Conservation (phyloP, 306 rosid species). For the Pterocarpus santalinus region DNA sequence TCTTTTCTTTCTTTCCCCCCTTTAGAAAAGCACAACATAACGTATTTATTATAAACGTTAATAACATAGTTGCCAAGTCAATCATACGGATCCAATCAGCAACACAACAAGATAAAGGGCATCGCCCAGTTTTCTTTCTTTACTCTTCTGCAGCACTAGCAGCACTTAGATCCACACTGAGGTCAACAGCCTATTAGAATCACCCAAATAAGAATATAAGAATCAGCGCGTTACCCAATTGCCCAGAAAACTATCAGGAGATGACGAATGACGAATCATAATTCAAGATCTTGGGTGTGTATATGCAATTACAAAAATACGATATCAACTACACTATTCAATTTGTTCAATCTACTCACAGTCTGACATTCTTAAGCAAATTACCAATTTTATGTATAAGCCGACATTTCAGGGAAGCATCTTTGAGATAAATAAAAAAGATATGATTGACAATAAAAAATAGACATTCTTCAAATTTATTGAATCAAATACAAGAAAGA, state of each 20-base stretch:
- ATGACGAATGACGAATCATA: conserved; percentile 23
- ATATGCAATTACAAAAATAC: too few relatives aligned
- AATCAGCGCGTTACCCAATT: conserved; percentile 20
- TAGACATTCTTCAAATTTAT: too few relatives aligned
- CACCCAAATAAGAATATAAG: conserved; percentile 22
- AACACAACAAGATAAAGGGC: conserved; percentile 36
- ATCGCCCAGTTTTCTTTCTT: conserved; percentile 30
- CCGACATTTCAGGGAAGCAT: too few relatives aligned
- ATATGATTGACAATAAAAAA: too few relatives aligned
- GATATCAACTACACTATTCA: too few relatives aligned
- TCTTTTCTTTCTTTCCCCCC: not conserved
- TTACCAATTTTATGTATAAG: too few relatives aligned
- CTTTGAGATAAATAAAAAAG: too few relatives aligned
- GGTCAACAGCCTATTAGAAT: conserved; percentile 77
- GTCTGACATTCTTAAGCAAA: too few relatives aligned
- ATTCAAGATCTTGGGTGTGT: not conserved
- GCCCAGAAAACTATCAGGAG: conserved; percentile 26
- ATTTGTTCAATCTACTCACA: too few relatives aligned
- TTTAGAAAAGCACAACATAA: not conserved
- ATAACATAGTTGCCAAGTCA: conserved; percentile 40
- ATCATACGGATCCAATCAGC: conserved; percentile 29
- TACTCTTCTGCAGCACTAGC: conserved; percentile 98
- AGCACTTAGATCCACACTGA: conserved; percentile 93
- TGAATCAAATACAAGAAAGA: too few relatives aligned
- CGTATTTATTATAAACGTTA: conserved; percentile 48